Evolutionary conservation across 2,329 filamentous ascomycete species (phyloP).

Genomic region (Colletotrichum endophyticum): DNA sequence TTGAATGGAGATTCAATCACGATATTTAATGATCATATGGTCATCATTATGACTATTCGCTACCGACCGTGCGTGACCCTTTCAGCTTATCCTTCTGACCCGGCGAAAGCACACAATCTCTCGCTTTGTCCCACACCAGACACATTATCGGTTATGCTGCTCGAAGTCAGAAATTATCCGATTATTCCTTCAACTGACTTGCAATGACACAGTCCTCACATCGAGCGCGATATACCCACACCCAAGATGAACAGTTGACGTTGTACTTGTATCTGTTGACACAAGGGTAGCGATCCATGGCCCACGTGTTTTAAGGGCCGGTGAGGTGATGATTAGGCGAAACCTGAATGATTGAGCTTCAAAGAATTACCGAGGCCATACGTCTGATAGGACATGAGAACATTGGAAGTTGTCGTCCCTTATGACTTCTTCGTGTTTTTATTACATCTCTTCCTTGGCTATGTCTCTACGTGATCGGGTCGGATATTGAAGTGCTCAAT

Average conservation of each 20-base stretch:
- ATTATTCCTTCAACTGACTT: neutral
- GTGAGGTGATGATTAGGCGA: neutral
- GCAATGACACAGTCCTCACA: neutral
- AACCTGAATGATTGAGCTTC: no score
- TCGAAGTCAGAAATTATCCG: neutral
- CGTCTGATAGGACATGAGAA: no score
- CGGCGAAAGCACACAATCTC: no score
- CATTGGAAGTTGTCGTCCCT: no score
- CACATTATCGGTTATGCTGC: neutral
- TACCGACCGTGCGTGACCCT: neutral
- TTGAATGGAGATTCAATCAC: neutral
- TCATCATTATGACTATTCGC: neutral
- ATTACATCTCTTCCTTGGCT: no score
- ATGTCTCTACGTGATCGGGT: no score
- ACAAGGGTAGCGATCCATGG: neutral
- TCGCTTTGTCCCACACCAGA: accelerated
- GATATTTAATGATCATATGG: neutral
- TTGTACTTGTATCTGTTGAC: neutral
- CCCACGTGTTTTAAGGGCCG: neutral
- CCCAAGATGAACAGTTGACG: neutral
- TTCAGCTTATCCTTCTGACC: neutral
- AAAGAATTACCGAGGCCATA: no score
- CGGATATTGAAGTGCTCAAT: no score
- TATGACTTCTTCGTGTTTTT: no score
- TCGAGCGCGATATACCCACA: neutral